Evolutionary conservation across 1,139 yeast species (phyloP), one percentile per base, ranked within the genome.

Genomic region (Suhomyces atakaporum): DNA sequence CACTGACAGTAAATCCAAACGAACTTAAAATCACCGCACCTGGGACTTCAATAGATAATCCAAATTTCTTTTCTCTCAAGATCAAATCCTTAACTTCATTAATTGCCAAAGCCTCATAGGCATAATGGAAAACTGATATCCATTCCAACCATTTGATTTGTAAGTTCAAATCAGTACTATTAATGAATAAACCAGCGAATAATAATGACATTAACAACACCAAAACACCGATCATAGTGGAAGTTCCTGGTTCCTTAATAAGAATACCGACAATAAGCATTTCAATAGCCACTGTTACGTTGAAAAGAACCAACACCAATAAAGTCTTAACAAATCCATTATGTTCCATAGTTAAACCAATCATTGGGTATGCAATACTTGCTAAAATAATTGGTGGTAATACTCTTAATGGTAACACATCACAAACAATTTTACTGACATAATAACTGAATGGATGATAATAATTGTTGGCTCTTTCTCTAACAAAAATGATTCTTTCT

Each of bases 11-110:
- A 60, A 92, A 92, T 0, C 98, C 98, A 68, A 92, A 92, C 0
- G 97, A 89, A 49, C 95, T 85, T 48, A 92, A 73, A 42, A 92
- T 92, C 1, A 95, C 94, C 2, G 98, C 97, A 5, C 98, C 98
- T 0, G 98, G 98, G n/a, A 92, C 95, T 60, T 89, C 96, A 48
- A 92, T 92, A 34, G 92, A 85, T 28, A 92, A 73, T 0, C 98
- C 98, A 54, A 82, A 92, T 61, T 92, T 92, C 57, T 81, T 82
- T 56, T 92, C 98, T 46, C 79, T 81, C 51, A 92, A 71, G 9
- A 88, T 81, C 54, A 92, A 72, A 33, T 87, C 87, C 54, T 82
- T 84, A n/a, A 92, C 97, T 58, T 92, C 98, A 58, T 92, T 92
- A 36, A 92, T 90, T 2, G 90, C 75, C 47, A 92, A 69, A 0